These are phyloP conservation scores for Solanum phureja DNA, from an alignment of 257 asterid species.

Conservation along the genomic window DNA sequence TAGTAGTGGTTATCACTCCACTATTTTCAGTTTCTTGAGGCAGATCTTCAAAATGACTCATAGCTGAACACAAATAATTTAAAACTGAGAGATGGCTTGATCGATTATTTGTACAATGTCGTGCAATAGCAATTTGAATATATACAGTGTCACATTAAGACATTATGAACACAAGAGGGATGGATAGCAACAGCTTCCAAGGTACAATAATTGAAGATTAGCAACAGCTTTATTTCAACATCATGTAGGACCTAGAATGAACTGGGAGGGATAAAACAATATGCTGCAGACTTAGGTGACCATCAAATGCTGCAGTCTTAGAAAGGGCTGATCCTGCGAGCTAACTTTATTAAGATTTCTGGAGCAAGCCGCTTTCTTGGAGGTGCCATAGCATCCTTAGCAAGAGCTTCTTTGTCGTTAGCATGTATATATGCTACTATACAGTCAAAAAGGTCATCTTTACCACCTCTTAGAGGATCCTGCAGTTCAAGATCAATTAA, in stretches of 20 bases:
- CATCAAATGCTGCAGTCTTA: constrained; percentile 4
- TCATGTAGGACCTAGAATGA: neutral
- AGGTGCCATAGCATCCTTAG: constrained; percentile 57
- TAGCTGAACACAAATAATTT: neutral
- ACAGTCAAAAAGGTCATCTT: constrained; percentile 71
- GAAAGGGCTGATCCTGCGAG: constrained; percentile 72
- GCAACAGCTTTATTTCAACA: neutral
- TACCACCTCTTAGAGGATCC: constrained; percentile 97
- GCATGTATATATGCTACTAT: constrained; percentile 64
- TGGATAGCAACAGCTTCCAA: neutral
- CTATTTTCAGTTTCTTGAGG: neutral
- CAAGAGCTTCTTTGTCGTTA: constrained; percentile 65
- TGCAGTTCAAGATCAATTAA: constrained; percentile 10
- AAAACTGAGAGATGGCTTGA: neutral
- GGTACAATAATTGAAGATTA: neutral
- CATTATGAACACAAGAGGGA: neutral
- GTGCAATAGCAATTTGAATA: neutral
- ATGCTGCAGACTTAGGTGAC: neutral
- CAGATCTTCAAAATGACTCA: neutral
- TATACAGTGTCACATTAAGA: neutral
- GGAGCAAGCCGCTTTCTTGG: constrained; percentile 76
- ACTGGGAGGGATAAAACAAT: neutral
- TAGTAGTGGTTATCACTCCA: neutral
- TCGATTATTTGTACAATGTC: neutral
- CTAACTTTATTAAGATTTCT: constrained; percentile 57